These are phyloP conservation scores for Allomyces arbusculus DNA, from an alignment of 192 early-diverging fungal species.

Conservation along the genomic window DNA sequence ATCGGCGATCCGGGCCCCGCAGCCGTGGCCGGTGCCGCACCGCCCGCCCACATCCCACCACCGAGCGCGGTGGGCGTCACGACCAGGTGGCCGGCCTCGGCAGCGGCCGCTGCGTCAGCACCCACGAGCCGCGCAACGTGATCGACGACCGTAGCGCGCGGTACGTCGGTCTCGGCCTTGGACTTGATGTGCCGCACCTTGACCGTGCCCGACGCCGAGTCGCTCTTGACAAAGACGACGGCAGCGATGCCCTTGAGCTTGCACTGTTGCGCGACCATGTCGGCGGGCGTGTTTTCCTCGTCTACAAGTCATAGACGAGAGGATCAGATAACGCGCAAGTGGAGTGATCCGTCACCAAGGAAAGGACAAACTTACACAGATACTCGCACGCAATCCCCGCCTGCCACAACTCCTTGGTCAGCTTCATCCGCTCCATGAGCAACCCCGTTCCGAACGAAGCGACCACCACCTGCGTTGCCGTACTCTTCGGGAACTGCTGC, in stretches of 20 bases:
- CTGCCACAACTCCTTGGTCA: background rate
- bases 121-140: too few relatives aligned
- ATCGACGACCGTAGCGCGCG: too few relatives aligned
- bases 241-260: background rate
- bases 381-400: background rate
- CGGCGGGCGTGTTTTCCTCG: background rate
- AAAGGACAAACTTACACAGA: background rate
- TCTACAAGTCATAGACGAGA: too few relatives aligned
- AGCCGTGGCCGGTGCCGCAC: too few relatives aligned
- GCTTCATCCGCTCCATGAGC: background rate
- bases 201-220: background rate
- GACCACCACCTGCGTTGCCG: background rate
- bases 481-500: background rate
- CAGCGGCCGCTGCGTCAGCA: too few relatives aligned
- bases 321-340: too few relatives aligned
- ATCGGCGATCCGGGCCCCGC: too few relatives aligned
- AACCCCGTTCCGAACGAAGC: background rate
- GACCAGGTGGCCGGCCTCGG: too few relatives aligned
- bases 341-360: background rate
- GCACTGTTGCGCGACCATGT: background rate
- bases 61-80: too few relatives aligned
- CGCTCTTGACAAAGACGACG: background rate
- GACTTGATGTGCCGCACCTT: background rate
- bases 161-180: background rate
- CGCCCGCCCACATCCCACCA: too few relatives aligned